These are phyloP conservation scores for Calamus simplicifolius DNA, from an alignment of 176 grass and related monocot genomes.

Conservation along the genomic window DNA sequence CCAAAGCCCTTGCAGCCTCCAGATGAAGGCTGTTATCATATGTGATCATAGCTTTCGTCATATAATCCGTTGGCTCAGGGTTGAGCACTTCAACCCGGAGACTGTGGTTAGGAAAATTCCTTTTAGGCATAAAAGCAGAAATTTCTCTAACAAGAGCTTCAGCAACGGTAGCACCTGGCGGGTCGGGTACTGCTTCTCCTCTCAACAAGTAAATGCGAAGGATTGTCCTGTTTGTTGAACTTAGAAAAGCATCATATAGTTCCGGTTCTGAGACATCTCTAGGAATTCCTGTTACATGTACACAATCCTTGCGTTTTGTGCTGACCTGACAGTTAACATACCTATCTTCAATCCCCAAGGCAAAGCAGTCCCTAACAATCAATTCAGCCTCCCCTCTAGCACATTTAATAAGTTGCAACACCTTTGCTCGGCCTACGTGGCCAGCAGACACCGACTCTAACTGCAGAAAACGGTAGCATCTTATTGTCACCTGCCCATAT, in stretches of 20 bases:
- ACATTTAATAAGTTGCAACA: slow-evolving; percentile 49
- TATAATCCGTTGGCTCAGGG: slow-evolving; percentile 42
- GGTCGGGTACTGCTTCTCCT: slow-evolving; percentile 14
- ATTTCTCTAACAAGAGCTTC: slow-evolving; percentile 69
- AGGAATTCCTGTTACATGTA: slow-evolving; percentile 60
- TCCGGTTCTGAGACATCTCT: slow-evolving; percentile 57
- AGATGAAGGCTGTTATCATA: slow-evolving; percentile 80
- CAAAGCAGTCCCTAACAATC: slow-evolving; percentile 51
- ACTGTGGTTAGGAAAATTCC: slow-evolving; percentile 51
- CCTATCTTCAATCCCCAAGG: slow-evolving; percentile 47
- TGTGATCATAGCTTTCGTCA: slow-evolving; percentile 55
- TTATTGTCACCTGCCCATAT: slow-evolving; percentile 27
- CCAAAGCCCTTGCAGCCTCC: slow-evolving; percentile 78
- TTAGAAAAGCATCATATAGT: slow-evolving; percentile 48
- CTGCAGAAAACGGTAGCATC: slow-evolving; percentile 56
- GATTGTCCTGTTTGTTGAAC: slow-evolving; percentile 50
- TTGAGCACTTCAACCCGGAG: slow-evolving; percentile 61
- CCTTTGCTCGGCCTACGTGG: slow-evolving; percentile 56
- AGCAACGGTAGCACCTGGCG: slow-evolving; percentile 33
- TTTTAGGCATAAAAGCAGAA: slow-evolving; percentile 69
- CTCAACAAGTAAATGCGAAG: slow-evolving; percentile 51
- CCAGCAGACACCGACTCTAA: slow-evolving; percentile 75
- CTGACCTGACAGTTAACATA: slow-evolving; percentile 65
- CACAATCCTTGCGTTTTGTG: slow-evolving; percentile 42
- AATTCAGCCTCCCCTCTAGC: slow-evolving; percentile 56